Conservation (phyloP, 1,284 basidiomycete species). For the Sanghuangporus baumii region DNA sequence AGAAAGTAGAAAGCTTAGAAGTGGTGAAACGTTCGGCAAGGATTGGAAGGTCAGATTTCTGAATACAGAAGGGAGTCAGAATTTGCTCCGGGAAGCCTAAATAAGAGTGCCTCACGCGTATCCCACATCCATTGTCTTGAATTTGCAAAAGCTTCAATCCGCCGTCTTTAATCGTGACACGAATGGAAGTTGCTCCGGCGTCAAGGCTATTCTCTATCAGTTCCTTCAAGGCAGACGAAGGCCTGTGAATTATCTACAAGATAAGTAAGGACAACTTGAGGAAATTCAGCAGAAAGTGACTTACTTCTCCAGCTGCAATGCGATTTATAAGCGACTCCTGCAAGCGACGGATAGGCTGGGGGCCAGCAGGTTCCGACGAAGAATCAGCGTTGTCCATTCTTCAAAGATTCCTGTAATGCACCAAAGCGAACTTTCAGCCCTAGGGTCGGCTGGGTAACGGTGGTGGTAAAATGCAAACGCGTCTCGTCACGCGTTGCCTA, state of each 20-base stretch:
- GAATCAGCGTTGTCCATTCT: neutral
- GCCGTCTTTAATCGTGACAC: constrained; percentile 89
- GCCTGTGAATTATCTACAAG: constrained; percentile 88
- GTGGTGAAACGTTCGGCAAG: constrained; percentile 96
- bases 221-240: constrained; percentile 95
- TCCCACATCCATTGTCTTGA: constrained; percentile 94
- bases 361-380: constrained; percentile 21
- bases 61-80: constrained; percentile 14
- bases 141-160: constrained; percentile 95
- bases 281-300: constrained; percentile 15
- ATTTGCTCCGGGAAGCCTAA: neutral
- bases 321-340: constrained; percentile 74
- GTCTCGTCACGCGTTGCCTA: neutral
- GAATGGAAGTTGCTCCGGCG: constrained; percentile 85
- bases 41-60: constrained; percentile 77
- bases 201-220: constrained; percentile 94
- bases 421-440: too few relatives aligned
- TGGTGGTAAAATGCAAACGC: neutral
- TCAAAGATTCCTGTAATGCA: neutral
- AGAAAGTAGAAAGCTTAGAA: constrained; percentile 85
- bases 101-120: constrained; percentile 52
- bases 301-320: constrained; percentile 78
- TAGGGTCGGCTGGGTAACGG: too few relatives aligned
- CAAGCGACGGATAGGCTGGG: constrained; percentile 61
- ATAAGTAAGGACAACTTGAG: neutral